Conservation (phyloP, 2,329 filamentous ascomycete species). For the Neonectria punicea region DNA sequence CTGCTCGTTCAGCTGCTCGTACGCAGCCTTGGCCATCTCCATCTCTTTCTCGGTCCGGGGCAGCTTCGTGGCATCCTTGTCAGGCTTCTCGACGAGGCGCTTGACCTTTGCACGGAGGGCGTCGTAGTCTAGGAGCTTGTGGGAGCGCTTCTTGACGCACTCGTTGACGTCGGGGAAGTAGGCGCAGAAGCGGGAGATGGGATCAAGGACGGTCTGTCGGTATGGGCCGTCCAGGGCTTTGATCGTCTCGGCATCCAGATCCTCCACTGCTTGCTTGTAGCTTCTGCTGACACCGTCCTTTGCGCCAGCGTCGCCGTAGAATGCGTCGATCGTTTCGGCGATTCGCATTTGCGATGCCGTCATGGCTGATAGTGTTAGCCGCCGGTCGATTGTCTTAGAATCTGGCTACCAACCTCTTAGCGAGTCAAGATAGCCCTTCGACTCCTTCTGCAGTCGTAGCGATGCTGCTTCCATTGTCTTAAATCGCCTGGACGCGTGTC, state of each 20-base stretch:
- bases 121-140: slow-evolving; percentile 99
- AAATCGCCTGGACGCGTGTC: slow-evolving; percentile 74
- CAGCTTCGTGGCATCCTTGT: slow-evolving; percentile 97
- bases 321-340: slow-evolving; percentile 98
- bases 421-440: slow-evolving; percentile 97
- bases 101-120: slow-evolving; percentile 95
- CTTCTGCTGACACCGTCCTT: slow-evolving; percentile 94
- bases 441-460: slow-evolving; percentile 92
- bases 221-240: slow-evolving; percentile 98
- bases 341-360: slow-evolving; percentile 99
- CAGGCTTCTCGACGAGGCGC: slow-evolving; percentile 96
- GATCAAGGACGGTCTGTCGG: slow-evolving; percentile 91
- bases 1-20: slow-evolving; percentile 98
- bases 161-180: slow-evolving; percentile 99
- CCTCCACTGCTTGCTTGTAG: slow-evolving; percentile 98
- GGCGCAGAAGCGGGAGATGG: slow-evolving; percentile 94
- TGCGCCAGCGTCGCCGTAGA: slow-evolving; percentile 96
- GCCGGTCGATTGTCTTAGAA: background rate
- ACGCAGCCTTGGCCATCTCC: slow-evolving; percentile 91
- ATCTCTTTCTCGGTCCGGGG: slow-evolving; percentile 96
- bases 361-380: slow-evolving; percentile 75
- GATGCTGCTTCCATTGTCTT: slow-evolving; percentile 97
- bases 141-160: slow-evolving; percentile 98
- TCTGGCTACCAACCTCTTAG: slow-evolving; percentile 72
- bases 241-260: slow-evolving; percentile 97